Conservation (phyloP, 805 yeast genomes). For the Candida verbasci region DNA sequence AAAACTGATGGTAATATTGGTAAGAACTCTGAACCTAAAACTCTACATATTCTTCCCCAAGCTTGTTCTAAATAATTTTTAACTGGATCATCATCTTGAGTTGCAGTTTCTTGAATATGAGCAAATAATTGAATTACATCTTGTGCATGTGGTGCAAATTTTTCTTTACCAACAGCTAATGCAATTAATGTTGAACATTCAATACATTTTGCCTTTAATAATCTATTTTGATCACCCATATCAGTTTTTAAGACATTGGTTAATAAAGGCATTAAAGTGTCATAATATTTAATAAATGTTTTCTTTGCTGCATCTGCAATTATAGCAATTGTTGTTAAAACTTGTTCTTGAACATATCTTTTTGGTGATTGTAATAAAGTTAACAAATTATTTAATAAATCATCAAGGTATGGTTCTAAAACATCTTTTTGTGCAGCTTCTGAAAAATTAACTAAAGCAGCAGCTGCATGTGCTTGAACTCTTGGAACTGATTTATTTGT, state of each 20-base stretch:
- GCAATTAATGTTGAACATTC: slow-evolving; percentile 96
- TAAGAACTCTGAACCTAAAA: slow-evolving; percentile 79
- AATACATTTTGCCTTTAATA: slow-evolving; percentile 86
- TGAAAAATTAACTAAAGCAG: slow-evolving; percentile 92
- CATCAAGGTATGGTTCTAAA: slow-evolving; percentile 90
- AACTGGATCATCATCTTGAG: slow-evolving; percentile 80
- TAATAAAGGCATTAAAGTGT: slow-evolving; percentile 87
- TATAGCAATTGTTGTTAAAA: slow-evolving; percentile 90
- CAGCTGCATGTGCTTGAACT: slow-evolving; percentile 98
- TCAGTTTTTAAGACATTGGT: slow-evolving; percentile 75
- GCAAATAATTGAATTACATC: slow-evolving; percentile 72
- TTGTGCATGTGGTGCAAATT: slow-evolving; percentile 69
- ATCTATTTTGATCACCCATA: slow-evolving; percentile 70
- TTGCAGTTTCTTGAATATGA: slow-evolving; percentile 56
- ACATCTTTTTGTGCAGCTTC: slow-evolving; percentile 87
- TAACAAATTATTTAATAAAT: slow-evolving; percentile 66
- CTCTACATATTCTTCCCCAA: slow-evolving; percentile 90
- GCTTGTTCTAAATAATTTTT: slow-evolving; percentile 86
- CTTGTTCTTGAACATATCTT: slow-evolving; percentile 95
- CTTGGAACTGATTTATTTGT: slow-evolving; percentile 73
- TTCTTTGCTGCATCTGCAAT: slow-evolving; percentile 95
- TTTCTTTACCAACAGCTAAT: slow-evolving; percentile 89
- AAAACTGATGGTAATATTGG: slow-evolving; percentile 80
- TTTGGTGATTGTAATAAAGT: slow-evolving; percentile 79
- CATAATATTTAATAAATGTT: slow-evolving; percentile 86